A percentile compares a stretch with the other conserved stretches of the same genome.
These are phyloP conservation scores for Harringtonia lauricola DNA, from an alignment of 2,329 filamentous ascomycete species.

Conservation along the genomic window DNA sequence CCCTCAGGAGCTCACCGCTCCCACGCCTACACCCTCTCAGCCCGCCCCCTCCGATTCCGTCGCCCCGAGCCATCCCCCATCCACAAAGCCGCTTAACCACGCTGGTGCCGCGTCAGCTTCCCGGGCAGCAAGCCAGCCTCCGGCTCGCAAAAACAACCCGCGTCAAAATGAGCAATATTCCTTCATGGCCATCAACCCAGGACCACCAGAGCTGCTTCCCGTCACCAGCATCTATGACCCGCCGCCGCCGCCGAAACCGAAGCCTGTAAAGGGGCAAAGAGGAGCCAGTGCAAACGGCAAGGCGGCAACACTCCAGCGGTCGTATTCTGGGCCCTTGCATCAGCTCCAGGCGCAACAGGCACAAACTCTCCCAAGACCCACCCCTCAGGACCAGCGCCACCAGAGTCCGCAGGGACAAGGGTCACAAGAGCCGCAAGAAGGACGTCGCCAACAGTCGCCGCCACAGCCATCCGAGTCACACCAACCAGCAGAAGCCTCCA, in stretches of 20 bases:
- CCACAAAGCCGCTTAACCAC: not conserved
- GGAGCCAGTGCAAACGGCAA: not conserved
- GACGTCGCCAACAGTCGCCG: not conserved
- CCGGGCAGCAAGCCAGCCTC: slow-evolving; percentile 17
- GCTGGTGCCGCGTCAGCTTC: not conserved
- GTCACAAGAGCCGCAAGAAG: too few species aligned
- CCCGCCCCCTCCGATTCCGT: not conserved
- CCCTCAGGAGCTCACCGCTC: slow-evolving; percentile 1
- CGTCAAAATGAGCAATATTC: slow-evolving; percentile 18
- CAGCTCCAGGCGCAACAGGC: not conserved
- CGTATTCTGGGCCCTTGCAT: slow-evolving; percentile 8
- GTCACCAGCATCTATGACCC: slow-evolving; percentile 31
- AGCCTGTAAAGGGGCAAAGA: slow-evolving; percentile 4
- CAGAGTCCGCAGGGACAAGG: not conserved
- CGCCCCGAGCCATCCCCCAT: not conserved
- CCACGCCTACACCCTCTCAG: slow-evolving; percentile 2
- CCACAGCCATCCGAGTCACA: not conserved
- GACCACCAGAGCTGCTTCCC: slow-evolving; percentile 30
- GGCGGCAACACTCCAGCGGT: slow-evolving; percentile 8
- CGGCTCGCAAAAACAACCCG: slow-evolving; percentile 9
- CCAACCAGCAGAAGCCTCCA: not conserved
- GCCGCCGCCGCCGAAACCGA: slow-evolving; percentile 10
- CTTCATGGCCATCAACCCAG: slow-evolving; percentile 30
- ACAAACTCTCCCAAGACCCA: not conserved
- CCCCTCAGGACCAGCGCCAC: not conserved